Evolutionary conservation across 139 green algal species (phyloP).

Genomic region (Tetraselmis striata): DNA sequence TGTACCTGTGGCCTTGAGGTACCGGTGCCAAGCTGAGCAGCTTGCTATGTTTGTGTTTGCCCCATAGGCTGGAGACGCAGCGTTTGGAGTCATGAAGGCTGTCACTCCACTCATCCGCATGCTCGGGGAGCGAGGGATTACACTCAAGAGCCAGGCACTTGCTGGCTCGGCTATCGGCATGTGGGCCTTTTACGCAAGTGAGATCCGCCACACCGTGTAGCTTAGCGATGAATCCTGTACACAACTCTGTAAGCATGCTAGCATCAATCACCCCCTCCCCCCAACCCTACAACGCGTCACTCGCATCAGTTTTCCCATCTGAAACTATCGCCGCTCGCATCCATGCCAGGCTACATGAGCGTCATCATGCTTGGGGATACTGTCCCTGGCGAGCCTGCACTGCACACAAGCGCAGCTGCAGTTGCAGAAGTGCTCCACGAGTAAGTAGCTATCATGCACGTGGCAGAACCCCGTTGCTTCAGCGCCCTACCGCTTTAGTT

Average conservation of each 20-base stretch:
- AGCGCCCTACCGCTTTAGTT: conserved; percentile 39
- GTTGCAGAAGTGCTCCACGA: conserved; percentile 52
- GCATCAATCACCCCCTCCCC: neutral
- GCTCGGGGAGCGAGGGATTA: conserved; percentile 48
- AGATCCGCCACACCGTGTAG: too few species aligned
- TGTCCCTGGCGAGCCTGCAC: conserved; percentile 47
- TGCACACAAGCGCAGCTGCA: conserved; percentile 26
- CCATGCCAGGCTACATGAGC: conserved; percentile 44
- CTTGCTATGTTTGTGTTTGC: too few species aligned
- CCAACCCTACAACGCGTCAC: neutral
- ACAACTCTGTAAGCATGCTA: neutral
- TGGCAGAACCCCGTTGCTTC: conserved; percentile 49
- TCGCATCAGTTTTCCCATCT: neutral
- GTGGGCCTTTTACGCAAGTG: conserved; percentile 58
- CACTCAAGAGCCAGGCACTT: conserved; percentile 44
- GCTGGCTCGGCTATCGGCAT: conserved; percentile 34
- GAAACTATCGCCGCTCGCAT: neutral
- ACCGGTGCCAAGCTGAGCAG: too few species aligned
- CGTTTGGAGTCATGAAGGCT: conserved; percentile 44
- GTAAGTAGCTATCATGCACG: conserved; percentile 79
- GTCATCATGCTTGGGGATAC: conserved; percentile 45
- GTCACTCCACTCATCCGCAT: conserved; percentile 32
- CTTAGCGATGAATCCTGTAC: too few species aligned
- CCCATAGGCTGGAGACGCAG: too few species aligned
- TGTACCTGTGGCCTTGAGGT: too few species aligned